A percentile compares a stretch with the other conserved stretches of the same genome.
Conservation (phyloP, 148 eudicot species). For the Diospyros lotus region DNA sequence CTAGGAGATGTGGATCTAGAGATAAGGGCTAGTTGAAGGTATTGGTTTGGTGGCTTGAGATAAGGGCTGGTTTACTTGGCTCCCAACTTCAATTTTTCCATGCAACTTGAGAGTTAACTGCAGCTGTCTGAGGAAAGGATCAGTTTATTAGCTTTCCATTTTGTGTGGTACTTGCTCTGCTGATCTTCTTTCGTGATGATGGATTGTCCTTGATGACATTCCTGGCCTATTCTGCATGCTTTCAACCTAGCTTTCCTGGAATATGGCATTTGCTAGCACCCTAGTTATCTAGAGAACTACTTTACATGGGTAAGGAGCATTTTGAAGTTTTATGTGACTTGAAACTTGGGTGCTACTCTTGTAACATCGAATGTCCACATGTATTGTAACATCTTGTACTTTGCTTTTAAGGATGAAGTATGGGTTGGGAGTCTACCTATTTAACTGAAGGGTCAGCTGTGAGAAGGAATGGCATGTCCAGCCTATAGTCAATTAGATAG, state of each 20-base stretch:
- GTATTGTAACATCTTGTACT: too few species aligned
- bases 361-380: neutral
- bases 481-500: too few species aligned
- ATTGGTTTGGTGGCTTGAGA: neutral
- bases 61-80: neutral
- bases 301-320: slow-evolving; percentile 1
- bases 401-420: too few species aligned
- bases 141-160: neutral
- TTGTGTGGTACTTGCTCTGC: neutral
- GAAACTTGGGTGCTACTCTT: slow-evolving; percentile 4
- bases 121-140: neutral
- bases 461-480: too few species aligned
- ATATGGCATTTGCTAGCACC: neutral
- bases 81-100: neutral
- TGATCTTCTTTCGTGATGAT: neutral
- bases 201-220: neutral
- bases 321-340: neutral
- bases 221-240: neutral
- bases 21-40: neutral
- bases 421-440: too few species aligned
- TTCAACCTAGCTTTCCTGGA: neutral
- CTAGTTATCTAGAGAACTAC: neutral
- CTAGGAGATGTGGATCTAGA: neutral
- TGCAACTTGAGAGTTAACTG: neutral
- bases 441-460: too few species aligned